phyloP scores from a whole-genome alignment of 176 grass and related monocot genomes.

The Elaeis guineensis region DNA sequence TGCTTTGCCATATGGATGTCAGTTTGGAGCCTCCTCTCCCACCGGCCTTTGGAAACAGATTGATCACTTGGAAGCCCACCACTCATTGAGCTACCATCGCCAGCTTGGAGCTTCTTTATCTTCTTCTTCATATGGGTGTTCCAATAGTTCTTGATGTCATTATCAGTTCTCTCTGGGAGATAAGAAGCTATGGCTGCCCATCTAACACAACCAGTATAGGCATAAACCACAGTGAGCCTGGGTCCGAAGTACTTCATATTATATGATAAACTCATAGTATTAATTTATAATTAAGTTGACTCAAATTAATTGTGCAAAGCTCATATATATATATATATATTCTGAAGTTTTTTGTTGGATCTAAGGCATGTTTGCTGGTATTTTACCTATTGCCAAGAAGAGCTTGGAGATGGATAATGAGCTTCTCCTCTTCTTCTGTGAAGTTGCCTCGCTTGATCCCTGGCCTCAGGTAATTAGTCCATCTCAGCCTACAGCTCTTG shows the following conservation, averaged over 20 bases:
- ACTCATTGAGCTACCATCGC: conserved; percentile 2
- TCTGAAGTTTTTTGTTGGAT: no score
- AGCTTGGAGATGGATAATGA: conserved; percentile 90
- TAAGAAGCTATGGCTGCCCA: conserved; percentile 95
- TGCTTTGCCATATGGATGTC: conserved; percentile 90
- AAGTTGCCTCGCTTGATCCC: conserved; percentile 97
- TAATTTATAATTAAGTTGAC: no score
- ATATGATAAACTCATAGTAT: no score
- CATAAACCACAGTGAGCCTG: background rate
- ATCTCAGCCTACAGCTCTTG: conserved; percentile 96
- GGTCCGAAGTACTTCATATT: background rate
- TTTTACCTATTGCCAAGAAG: conserved; percentile 85
- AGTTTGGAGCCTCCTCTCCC: conserved; percentile 82
- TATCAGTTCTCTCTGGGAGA: conserved; percentile 90
- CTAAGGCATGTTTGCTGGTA: no score
- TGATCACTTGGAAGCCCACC: conserved; percentile 3
- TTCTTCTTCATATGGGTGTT: conserved; percentile 97
- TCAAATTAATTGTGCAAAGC: no score
- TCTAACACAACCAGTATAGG: conserved; percentile 13
- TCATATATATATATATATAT: no score
- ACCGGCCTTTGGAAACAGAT: conserved; percentile 54
- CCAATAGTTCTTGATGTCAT: conserved; percentile 99
- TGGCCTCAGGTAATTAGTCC: conserved; percentile 96
- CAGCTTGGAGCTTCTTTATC: conserved; percentile 58
- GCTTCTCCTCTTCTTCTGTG: conserved; percentile 79